phyloP scores from a whole-genome alignment of 768 basidiomycete species.

The Pseudohyphozyma bogoriensis region DNA sequence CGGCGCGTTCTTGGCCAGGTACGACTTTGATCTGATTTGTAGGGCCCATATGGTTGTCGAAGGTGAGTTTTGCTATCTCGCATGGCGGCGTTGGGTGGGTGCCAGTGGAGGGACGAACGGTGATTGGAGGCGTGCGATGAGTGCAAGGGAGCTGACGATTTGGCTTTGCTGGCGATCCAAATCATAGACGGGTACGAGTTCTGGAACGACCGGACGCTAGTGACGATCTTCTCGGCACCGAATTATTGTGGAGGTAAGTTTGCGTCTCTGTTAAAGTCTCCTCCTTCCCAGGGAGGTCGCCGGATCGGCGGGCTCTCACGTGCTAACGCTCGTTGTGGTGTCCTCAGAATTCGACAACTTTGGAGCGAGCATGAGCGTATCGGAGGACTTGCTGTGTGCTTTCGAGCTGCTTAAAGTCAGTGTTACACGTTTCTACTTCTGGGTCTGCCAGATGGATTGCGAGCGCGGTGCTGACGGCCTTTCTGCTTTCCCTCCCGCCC shows the following conservation, averaged over 20 bases:
- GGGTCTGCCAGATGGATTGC: no score
- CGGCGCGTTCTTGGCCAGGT: constrained; percentile 69
- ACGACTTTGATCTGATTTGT: constrained; percentile 99
- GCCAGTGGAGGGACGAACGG: background rate
- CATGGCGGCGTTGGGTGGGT: background rate
- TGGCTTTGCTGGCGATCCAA: background rate
- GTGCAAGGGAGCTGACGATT: no score
- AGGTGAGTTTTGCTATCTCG: constrained; percentile 40
- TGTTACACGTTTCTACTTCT: no score
- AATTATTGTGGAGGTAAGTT: constrained; percentile 87
- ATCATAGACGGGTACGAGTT: constrained; percentile 73
- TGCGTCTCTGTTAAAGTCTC: background rate
- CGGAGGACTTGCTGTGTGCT: constrained; percentile 91
- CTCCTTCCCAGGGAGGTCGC: background rate
- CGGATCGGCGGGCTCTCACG: background rate
- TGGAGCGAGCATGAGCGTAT: constrained; percentile 65
- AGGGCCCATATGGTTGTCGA: constrained; percentile 99
- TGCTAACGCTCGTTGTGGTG: constrained; percentile 37
- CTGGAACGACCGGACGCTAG: constrained; percentile 96
- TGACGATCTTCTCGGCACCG: constrained; percentile 97
- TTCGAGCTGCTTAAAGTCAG: constrained; percentile 97
- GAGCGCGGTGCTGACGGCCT: no score
- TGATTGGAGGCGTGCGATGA: background rate
- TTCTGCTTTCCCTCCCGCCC: no score
- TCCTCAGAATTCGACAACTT: constrained; percentile 60